Evolutionary conservation across 495 filamentous ascomycete genomes (phyloP).

Genomic region (Lineolata rhizophorae): DNA sequence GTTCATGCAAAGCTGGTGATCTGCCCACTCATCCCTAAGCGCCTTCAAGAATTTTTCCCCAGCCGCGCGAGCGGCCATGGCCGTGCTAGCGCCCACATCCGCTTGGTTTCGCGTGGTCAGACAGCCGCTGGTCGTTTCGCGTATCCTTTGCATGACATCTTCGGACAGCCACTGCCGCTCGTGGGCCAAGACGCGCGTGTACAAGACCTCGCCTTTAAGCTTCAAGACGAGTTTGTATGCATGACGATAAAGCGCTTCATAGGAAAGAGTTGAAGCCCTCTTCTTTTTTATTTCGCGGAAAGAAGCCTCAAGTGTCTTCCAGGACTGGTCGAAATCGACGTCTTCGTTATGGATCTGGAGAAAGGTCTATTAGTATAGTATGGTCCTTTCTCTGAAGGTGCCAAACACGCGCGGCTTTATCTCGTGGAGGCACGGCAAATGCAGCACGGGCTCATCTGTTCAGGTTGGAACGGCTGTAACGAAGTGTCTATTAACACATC

Average conservation of each 20-base stretch:
- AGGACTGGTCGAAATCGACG: constrained; percentile 63
- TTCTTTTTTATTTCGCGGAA: constrained; percentile 76
- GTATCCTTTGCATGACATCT: no score
- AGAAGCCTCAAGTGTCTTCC: constrained; percentile 50
- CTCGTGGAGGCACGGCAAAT: no score
- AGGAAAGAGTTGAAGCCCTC: constrained; percentile 75
- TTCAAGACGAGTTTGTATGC: constrained; percentile 91
- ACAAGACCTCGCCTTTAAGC: constrained; percentile 68
- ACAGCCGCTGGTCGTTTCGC: no score
- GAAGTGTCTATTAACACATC: no score
- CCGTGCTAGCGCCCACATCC: constrained; percentile 21
- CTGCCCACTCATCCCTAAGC: constrained; percentile 58
- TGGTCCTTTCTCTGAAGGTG: no score
- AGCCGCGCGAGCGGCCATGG: constrained; percentile 50
- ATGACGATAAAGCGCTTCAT: constrained; percentile 86
- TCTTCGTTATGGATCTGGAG: constrained; percentile 28
- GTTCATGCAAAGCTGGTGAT: constrained; percentile 81
- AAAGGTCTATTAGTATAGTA: no score
- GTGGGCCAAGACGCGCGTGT: constrained; percentile 53
- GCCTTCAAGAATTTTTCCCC: constrained; percentile 69
- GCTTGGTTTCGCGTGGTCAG: no score
- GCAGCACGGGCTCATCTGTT: no score
- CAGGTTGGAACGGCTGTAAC: no score
- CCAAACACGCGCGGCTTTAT: no score
- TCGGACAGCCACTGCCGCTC: constrained; percentile 59